A percentile compares a stretch with the other conserved stretches of the same genome.
Evolutionary conservation across 2,329 filamentous ascomycete species (phyloP).

Genomic region (Thelonectria olida): DNA sequence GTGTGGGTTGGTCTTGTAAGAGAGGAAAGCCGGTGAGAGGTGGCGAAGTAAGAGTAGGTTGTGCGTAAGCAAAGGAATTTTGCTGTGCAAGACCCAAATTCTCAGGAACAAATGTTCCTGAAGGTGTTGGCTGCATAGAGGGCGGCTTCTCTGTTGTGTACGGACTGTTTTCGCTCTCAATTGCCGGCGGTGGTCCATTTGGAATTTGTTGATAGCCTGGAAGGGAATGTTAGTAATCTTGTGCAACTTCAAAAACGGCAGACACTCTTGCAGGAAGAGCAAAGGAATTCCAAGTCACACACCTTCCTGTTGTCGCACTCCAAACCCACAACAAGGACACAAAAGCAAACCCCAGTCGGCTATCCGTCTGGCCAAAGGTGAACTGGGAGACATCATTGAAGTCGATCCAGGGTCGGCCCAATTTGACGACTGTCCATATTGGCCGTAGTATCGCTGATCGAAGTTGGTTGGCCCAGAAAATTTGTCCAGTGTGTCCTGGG

Average conservation of each 20-base stretch:
- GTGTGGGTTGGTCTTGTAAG: slow-evolving; percentile 28
- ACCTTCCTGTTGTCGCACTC: slow-evolving; percentile 44
- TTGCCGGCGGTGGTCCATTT: slow-evolving; percentile 29
- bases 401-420: slow-evolving; percentile 37
- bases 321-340: slow-evolving; percentile 46
- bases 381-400: slow-evolving; percentile 35
- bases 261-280: background rate
- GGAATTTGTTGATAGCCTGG: slow-evolving; percentile 49
- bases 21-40: slow-evolving; percentile 35
- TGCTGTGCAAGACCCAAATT: slow-evolving; percentile 26
- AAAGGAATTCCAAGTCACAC: slow-evolving; percentile 22
- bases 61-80: slow-evolving; percentile 25
- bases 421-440: slow-evolving; percentile 29
- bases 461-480: slow-evolving; percentile 31
- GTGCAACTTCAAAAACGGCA: background rate
- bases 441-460: slow-evolving; percentile 31
- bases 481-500: slow-evolving; percentile 46
- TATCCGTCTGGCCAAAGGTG: slow-evolving; percentile 42
- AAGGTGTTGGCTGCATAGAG: slow-evolving; percentile 31
- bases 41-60: slow-evolving; percentile 28
- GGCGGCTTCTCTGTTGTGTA: slow-evolving; percentile 45
- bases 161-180: slow-evolving; percentile 43
- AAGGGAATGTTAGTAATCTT: slow-evolving; percentile 22
- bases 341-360: slow-evolving; percentile 41
- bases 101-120: slow-evolving; percentile 30